Percentiles rank a stretch among this genome's conserved stretches.
phyloP scores from a whole-genome alignment of 805 yeast genomes.

The Nakazawaea ernobii region DNA sequence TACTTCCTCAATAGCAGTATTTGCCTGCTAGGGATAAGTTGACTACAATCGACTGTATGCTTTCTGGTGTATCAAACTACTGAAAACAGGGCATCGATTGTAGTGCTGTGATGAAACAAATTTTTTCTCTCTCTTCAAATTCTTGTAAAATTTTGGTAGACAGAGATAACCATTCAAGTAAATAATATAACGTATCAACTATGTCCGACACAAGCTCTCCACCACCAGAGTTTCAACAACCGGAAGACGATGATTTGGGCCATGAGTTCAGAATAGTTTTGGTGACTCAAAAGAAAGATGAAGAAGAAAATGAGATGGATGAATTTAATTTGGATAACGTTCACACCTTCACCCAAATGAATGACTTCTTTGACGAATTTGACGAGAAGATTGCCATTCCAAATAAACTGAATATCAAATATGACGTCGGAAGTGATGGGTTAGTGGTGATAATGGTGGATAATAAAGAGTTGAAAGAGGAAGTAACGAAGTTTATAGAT shows the following conservation, averaged over 20 bases:
- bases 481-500: constrained; percentile 38
- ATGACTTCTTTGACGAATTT: constrained; percentile 45
- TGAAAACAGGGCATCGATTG: no score
- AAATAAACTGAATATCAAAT: constrained; percentile 48
- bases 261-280: constrained; percentile 41
- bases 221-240: constrained; percentile 12
- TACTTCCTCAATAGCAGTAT: no score
- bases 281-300: constrained; percentile 31
- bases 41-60: no score
- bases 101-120: no score
- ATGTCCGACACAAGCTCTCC: constrained; percentile 9
- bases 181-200: not conserved
- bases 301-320: constrained; percentile 37
- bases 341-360: constrained; percentile 41
- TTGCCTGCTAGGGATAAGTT: no score
- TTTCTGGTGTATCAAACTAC: no score
- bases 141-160: no score
- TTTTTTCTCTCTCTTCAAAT: no score
- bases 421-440: constrained; percentile 59
- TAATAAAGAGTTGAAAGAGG: constrained; percentile 28
- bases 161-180: no score
- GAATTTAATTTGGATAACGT: constrained; percentile 41
- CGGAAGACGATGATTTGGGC: constrained; percentile 32
- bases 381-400: constrained; percentile 48
- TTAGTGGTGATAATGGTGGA: constrained; percentile 51